Base-by-base conservation (phyloP, 208 protist species). In the Wallacemonas collosoma region DNA sequence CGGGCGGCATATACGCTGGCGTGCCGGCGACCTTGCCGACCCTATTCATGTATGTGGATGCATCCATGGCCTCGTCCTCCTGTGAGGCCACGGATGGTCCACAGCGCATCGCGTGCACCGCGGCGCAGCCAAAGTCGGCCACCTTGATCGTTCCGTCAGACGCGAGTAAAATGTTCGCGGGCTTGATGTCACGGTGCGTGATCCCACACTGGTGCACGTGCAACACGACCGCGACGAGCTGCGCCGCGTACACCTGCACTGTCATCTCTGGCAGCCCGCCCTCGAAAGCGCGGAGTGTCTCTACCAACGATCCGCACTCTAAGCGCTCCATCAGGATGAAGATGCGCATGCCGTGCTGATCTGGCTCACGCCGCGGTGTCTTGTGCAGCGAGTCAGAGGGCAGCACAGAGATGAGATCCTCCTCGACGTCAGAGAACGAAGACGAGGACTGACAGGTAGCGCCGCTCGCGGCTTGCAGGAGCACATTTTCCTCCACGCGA, bases 161-260 rank as follows among this genome's bases (percentile, higher is more conserved):
- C 26, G 74, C 76, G 43, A 93, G 77, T n/a, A 94, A 75, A 63
- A 95, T 75, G 75, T 95, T 94, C 50, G 89, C 79, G 3, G 86
- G 87, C 71, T 95, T 94, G 56, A 95, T 91, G 71, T 95, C 91
- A 15, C 89, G 73, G 67, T 95, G 87, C 12, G 88, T 77, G 36
- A 95, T 39, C 4, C 72, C 72, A 45, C 73, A 77, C n/a, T 61
- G 40, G 68, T 90, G 85, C 5, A 87, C 66, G 71, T 86, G 81
- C 38, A 67, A 26, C n/a, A 89, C 54, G 7, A 57, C 76, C 2
- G 83, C 64, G 2, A 89, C 47, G 7, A 89, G 58, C 62, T 82
- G 81, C 2, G 56, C 53, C 3, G 61, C 64, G 58, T 77, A 86
- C 35, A 53, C 56, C 43, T 70, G 71, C 44, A 77, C 73, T 15